Base-by-base conservation (phyloP, 768 basidiomycete species). In the Boletus bicolor region DNA sequence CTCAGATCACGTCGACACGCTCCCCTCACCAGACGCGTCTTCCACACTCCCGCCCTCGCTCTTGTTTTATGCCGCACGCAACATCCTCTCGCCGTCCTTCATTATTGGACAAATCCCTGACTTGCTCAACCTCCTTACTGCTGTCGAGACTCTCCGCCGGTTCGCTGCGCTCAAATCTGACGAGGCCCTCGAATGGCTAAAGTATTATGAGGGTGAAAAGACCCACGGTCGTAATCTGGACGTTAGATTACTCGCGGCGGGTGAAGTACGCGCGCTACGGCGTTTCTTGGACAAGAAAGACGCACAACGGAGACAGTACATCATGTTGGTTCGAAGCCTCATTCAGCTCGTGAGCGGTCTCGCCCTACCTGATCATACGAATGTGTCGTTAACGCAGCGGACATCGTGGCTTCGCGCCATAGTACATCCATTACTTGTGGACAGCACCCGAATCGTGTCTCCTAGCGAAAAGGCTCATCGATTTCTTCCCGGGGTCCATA, bases 21-120 rank as follows among this genome's bases (percentile, higher is more conserved):
- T 53, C 24, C 4, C 44, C 42, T 6, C 47, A 5, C 2, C 10
- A n/a, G 37, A 52, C 51, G 6, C 37, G 19, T 37, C 54, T 14
- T 32, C 49, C 32, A 7, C 39, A 6, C 24, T 41, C 7, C 62
- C 62, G 0, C 67, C 67, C 5, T 38, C 47, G 4, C 36, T 71
- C 46, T 30, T 69, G 26, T 64, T 71, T 52, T 71, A 71, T 44
- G 54, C 54, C 6, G 66, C 56, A 5, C 69, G 65, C 45, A 71
- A 71, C 52, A 69, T 71, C 30, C 62, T 72, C 11, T 59, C 19
- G 0, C 70, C 71, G 4, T 49, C 54, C n/a, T 67, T 71, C 44
- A 64, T 71, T 12, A 7, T 71, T 11, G 71, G 69, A 5, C 70
- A 71, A 49, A 64, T 71, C 17, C 67, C 71, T 5, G 71, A 69